Percentiles rank a stretch among this genome's conserved stretches.
Evolutionary conservation across 306 rosid species (phyloP).

Genomic region (Acmispon strigosus): DNA sequence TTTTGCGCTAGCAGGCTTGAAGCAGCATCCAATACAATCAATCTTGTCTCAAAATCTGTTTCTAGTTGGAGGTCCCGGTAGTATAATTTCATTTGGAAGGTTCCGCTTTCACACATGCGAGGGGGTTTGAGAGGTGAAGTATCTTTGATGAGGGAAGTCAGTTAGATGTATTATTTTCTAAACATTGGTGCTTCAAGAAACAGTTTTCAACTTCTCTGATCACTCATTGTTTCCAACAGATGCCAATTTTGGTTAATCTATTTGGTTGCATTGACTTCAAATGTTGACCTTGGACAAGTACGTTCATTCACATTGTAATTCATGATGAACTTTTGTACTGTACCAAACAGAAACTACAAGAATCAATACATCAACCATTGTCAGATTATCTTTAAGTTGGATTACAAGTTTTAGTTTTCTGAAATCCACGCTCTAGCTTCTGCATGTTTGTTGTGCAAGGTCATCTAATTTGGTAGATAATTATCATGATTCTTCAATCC

Average conservation of each 20-base stretch:
- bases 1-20: slow-evolving; percentile 55
- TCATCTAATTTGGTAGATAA: not conserved
- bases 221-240: not conserved
- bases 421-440: not conserved
- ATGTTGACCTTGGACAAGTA: not conserved
- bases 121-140: not conserved
- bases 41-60: slow-evolving; percentile 76
- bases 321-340: not conserved
- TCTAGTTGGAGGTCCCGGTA: slow-evolving; percentile 78
- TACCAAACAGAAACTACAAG: not conserved
- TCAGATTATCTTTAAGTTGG: not conserved
- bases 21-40: slow-evolving; percentile 66
- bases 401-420: not conserved
- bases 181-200: not conserved
- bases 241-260: not conserved
- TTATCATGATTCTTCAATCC: not conserved
- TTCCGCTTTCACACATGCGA: not conserved
- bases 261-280: slow-evolving; percentile 1
- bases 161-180: not conserved
- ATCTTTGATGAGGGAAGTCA: slow-evolving; percentile 6
- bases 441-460: not conserved
- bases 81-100: not conserved
- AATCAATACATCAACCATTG: not conserved
- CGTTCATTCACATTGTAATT: not conserved
- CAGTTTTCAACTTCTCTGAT: not conserved